Base-by-base conservation (phyloP, 495 filamentous ascomycete genomes). In the Aspergillus sclerotiicarbonarius region DNA sequence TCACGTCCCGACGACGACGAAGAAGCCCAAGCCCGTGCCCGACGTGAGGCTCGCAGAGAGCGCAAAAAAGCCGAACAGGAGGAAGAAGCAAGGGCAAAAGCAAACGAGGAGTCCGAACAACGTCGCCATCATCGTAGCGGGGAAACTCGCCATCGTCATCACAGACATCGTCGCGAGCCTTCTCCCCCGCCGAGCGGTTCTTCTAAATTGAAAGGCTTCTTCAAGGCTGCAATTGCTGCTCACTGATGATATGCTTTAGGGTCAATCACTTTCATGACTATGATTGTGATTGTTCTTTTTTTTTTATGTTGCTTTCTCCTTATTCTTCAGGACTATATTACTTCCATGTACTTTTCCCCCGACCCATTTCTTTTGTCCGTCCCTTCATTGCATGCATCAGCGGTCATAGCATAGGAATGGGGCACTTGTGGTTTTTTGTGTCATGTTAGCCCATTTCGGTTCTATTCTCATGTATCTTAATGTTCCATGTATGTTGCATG, bases 191-290 rank as follows among this genome's bases (percentile, higher is more conserved):
- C 59, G 46, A 55, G 55, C 31, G 64, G 65, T 35, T 59, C 65
- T 35, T 72, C 74, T n/a, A 73, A 64, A 48, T 54, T 79, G 47
- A 77, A 73, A 64, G 60, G 63, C 15, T 25, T 79, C 41, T 61
- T 75, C 59, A 72, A 71, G 52, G 65, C 68, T 0, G 66, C 69
- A 8, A 70, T 76, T 66, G 56, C 68, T 62, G 72, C 68, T 32
- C 61, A 74, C 43, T 75, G 57, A 68, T n/a, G n/a, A n/a, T n/a
- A n/a, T n/a, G n/a, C n/a, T n/a, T n/a, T n/a, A n/a, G n/a, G n/a
- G n/a, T n/a, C n/a, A n/a, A n/a, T n/a, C n/a, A n/a, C n/a, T n/a
- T n/a, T n/a, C n/a, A n/a, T n/a, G n/a, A n/a, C n/a, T n/a, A n/a
- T n/a, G 8, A 35, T 57, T 58, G 58, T 53, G 46, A 30, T 32